Evolutionary conservation across 352 stramenopile species (phyloP), one percentile per base, ranked within the genome.

Genomic region (Phytophthora hybrid): DNA sequence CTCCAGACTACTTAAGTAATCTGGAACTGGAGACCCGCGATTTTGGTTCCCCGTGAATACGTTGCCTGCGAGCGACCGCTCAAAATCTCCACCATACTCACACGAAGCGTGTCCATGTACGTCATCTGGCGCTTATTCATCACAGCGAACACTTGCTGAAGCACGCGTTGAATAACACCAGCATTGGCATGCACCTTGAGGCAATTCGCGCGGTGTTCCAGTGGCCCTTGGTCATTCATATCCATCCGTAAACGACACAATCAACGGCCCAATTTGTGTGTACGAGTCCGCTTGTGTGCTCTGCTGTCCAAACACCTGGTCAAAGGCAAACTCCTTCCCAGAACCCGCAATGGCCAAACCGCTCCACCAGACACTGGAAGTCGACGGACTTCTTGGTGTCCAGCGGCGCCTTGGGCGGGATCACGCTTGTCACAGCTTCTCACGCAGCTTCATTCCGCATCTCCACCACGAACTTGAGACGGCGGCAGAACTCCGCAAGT

Each of bases 31-130:
- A 26, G 23, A 26, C 23, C 23, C 23, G 23, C 23, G 23, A 26
- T 26, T 26, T 26, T 2, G 23, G 23, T 26, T 26, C 23, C 23
- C 23, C 23, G 23, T 26, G 23, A 26, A 26, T 26, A 2, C 23
- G 23, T 26, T 26, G 23, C 23, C 23, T 26, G 23, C 23, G 23
- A 26, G 23, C 23, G 23, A 26, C 23, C 23, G 23, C 23, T 26
- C 23, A 26, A 97, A 76, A 99, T 99, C 86, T 99, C 98, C 56
- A 99, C 86, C 94, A 99, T 98, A 62, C 94, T 98, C 68, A 99
- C 83, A 57, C 71, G 78, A 34, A 95, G 70, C 13, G 71, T 72
- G 77, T 95, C 88, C 52, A 83, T 66, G 64, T 90, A 94, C n/a
- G 87, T 88, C 37, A 95, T 68, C 59, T 88, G 65, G 5, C 87